phyloP scores from a whole-genome alignment of 176 grass and related monocot genomes.

The Oryza glumipatula region DNA sequence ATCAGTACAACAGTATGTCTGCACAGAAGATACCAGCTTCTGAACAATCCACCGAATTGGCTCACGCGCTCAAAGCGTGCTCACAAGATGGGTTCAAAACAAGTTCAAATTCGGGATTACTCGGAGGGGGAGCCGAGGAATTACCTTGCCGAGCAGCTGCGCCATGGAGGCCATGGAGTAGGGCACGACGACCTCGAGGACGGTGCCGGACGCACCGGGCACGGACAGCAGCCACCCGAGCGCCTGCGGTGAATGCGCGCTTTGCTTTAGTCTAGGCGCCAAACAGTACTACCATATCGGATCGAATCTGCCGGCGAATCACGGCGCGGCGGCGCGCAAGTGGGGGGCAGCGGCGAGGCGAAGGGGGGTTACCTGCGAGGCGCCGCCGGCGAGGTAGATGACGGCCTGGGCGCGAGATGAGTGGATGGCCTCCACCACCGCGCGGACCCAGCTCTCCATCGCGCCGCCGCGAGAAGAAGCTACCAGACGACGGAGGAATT shows the following conservation, averaged over 20 bases:
- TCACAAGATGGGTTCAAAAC: background rate
- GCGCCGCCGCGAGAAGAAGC: background rate
- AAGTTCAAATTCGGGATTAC: background rate
- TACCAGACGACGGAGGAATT: background rate
- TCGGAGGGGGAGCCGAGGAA: background rate
- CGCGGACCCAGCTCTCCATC: conserved; percentile 79
- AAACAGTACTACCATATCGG: background rate
- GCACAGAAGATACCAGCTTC: background rate
- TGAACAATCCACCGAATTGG: background rate
- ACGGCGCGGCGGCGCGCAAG: background rate
- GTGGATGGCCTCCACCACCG: conserved; percentile 74
- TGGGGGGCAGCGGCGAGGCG: background rate
- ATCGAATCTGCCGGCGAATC: conserved; percentile 15
- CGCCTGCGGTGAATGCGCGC: conserved; percentile 46
- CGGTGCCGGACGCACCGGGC: conserved; percentile 70
- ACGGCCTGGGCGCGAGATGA: conserved; percentile 68
- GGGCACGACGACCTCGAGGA: conserved; percentile 92
- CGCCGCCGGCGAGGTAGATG: conserved; percentile 93
- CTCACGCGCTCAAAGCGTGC: background rate
- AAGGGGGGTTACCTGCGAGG: conserved; percentile 64
- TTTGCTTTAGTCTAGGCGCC: background rate
- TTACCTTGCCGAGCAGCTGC: conserved; percentile 87
- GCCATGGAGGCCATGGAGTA: conserved; percentile 83
- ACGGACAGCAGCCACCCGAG: conserved; percentile 88
- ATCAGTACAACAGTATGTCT: background rate